Evolutionary conservation across 2,329 filamentous ascomycete genomes (phyloP).

Genomic region (Penicillium crustosum): DNA sequence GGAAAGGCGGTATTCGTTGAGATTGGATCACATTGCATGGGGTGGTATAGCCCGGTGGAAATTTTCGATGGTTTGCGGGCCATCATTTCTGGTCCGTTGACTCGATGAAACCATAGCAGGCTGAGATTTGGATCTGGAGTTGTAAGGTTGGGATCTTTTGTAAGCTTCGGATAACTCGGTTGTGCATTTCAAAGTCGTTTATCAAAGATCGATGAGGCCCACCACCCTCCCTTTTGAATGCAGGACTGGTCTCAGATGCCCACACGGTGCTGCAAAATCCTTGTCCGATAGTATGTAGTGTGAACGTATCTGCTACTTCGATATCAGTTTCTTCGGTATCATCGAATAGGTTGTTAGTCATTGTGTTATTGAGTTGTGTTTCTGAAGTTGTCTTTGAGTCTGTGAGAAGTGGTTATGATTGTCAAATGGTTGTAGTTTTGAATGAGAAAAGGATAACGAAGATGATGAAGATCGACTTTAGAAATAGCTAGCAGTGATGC

Average conservation of each 20-base stretch:
- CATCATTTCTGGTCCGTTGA: neutral
- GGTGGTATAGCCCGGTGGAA: neutral
- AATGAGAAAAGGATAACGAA: too few species aligned
- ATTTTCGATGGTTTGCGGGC: neutral
- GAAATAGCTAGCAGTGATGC: too few species aligned
- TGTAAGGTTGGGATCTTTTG: neutral
- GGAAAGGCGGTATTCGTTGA: constrained; percentile 23
- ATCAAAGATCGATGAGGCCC: neutral
- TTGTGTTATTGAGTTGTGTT: neutral
- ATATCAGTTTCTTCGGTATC: too few species aligned
- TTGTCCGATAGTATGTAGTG: neutral
- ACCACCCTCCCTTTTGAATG: neutral
- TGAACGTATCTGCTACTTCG: neutral
- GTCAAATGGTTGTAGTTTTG: too few species aligned
- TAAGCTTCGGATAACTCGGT: neutral
- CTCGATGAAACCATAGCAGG: neutral
- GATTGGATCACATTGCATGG: neutral
- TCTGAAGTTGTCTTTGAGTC: too few species aligned
- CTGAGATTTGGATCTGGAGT: neutral
- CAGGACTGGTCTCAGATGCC: neutral
- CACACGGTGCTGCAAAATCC: neutral
- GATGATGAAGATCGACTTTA: too few species aligned
- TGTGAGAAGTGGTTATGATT: too few species aligned
- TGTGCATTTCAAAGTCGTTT: neutral
- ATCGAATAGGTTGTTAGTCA: neutral